Evolutionary conservation across 306 rosid genomes (phyloP), one percentile per base, ranked within the genome.

Genomic region (Sophora flavescens): DNA sequence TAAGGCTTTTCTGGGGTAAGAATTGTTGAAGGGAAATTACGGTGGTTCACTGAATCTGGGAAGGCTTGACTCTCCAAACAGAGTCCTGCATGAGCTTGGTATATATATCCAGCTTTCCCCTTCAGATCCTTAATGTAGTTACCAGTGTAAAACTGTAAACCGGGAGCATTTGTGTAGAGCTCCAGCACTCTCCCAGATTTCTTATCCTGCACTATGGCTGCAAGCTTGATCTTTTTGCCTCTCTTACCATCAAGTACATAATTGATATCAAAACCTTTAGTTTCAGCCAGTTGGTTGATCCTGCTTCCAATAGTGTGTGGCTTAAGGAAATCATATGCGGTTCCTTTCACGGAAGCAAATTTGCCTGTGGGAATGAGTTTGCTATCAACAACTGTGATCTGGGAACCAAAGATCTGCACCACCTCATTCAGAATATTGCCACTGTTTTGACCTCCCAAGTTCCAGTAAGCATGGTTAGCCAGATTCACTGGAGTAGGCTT

Each of bases 401-500:
- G 51, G 32, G 98, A 94, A 28, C 89, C 96, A 62, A 82, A 91
- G 45, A 94, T 91, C 44, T 88, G 86, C 11, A 91, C 38, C 0
- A 77, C 41, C 16, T 94, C 88, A 39, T 85, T 77, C 5, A 94
- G 89, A 67, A 94, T 83, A n/a, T 83, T 68, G 8, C 98, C 98
- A 15, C 92, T 86, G 83, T 86, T 81, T 57, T 94, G 95, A 44
- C 89, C 87, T 6, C 96, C 96, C 2, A 94, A 82, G 88, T 90
- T 94, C 98, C 98, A 94, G 47, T 87, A 94, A 0, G 89, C 79
- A 53, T 91, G 98, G 75, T 90, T 89, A 2, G 90, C 95, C 15
- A 94, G 79, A 81, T 86, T 94, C 75, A 94, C 95, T 2, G 98
- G 98, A 1, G 96, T 94, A 2, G 93, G 80, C 82, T 91, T 94